Conservation (phyloP, 2,329 filamentous ascomycete species). For the Diaporthe sp. region DNA sequence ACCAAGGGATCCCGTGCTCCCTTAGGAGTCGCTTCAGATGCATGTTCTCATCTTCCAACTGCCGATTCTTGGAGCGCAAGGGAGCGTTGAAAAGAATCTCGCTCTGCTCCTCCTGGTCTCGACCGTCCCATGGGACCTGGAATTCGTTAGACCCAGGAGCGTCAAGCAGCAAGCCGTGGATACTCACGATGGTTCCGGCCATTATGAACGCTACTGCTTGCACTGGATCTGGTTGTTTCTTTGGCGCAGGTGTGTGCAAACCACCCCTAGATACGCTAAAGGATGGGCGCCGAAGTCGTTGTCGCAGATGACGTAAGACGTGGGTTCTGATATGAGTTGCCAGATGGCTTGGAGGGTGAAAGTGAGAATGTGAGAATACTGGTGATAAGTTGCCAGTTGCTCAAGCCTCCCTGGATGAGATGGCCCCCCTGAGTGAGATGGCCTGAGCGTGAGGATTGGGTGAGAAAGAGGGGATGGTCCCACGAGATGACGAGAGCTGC, state of each 20-base stretch:
- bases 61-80: conserved; percentile 59
- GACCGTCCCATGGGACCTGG: conserved; percentile 60
- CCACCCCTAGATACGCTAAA: not conserved
- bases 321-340: not conserved
- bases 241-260: conserved; percentile 4
- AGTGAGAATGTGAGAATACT: not conserved
- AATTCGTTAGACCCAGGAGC: conserved; percentile 40
- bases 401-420: not conserved
- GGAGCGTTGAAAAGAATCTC: conserved; percentile 62
- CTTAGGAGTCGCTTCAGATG: conserved; percentile 64
- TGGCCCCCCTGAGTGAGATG: conserved; percentile 1
- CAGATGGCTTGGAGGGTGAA: not conserved
- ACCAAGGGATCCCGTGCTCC: conserved; percentile 66
- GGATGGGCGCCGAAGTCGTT: not conserved
- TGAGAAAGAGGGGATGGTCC: not conserved
- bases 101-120: conserved; percentile 65
- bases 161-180: conserved; percentile 41
- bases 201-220: not conserved
- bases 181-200: conserved; percentile 30
- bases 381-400: not conserved
- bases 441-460: conserved; percentile 1
- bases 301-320: conserved; percentile 28
- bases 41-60: conserved; percentile 62
- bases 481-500: conserved; percentile 11
- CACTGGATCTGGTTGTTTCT: not conserved